A percentile compares a stretch with the other conserved stretches of the same genome.
phyloP scores from a whole-genome alignment of 2,329 filamentous ascomycete genomes.

The Leptographium procerum region DNA sequence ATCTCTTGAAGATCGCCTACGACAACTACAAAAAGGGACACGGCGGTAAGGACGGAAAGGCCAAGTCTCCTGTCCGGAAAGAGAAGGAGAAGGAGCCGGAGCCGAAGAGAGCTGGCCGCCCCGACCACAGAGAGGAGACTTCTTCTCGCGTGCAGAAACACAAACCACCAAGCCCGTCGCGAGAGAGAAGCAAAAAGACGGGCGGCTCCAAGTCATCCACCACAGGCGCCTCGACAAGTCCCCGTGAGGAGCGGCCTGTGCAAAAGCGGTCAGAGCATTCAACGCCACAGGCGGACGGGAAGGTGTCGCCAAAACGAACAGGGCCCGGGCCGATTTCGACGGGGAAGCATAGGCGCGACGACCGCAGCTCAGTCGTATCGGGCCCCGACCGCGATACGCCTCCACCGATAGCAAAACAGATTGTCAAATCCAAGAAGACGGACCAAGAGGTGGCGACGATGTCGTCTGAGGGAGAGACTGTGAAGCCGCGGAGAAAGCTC shows the following conservation, averaged over 20 bases:
- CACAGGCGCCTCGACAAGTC: conserved; percentile 24
- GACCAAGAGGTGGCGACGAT: conserved; percentile 41
- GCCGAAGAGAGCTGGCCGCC: conserved; percentile 29
- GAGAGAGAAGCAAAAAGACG: conserved; percentile 32
- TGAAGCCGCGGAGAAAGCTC: conserved; percentile 51
- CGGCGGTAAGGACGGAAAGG: conserved; percentile 31
- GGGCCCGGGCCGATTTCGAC: conserved; percentile 8
- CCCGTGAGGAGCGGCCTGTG: conserved; percentile 33
- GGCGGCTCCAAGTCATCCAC: conserved; percentile 15
- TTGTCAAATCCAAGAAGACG: conserved; percentile 36
- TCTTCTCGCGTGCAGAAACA: conserved; percentile 29
- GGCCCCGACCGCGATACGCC: conserved; percentile 43
- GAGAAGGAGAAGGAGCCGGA: conserved; percentile 31
- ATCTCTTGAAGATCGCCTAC: conserved; percentile 65
- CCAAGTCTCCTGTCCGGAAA: conserved; percentile 35
- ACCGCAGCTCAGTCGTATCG: conserved; percentile 33
- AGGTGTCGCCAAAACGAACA: conserved; percentile 36
- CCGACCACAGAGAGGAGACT: conserved; percentile 32
- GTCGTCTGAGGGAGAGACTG: conserved; percentile 45
- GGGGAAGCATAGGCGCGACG: conserved; percentile 14
- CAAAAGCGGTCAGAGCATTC: conserved; percentile 23
- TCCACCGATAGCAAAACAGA: conserved; percentile 34
- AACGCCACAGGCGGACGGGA: conserved; percentile 33
- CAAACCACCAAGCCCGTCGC: conserved; percentile 36
- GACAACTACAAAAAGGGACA: conserved; percentile 49